Conservation (phyloP, 805 yeast genomes). For the Lachancea sp. region DNA sequence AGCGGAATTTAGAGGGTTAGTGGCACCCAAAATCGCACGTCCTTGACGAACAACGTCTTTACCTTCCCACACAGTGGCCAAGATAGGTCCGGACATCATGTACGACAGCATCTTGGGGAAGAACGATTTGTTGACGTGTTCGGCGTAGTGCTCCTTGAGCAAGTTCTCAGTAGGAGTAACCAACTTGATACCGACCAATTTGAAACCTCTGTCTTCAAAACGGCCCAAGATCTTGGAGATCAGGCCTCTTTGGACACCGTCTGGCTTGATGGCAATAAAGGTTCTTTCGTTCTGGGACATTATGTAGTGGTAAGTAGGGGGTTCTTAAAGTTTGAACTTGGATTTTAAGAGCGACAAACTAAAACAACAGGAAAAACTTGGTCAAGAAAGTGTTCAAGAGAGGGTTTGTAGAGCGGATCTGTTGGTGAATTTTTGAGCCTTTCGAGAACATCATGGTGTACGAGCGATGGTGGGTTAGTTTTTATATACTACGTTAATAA, state of each 20-base stretch:
- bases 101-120: constrained; percentile 93
- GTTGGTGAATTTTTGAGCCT: no score
- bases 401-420: no score
- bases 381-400: no score
- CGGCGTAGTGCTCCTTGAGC: constrained; percentile 91
- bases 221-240: constrained; percentile 83
- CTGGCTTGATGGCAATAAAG: constrained; percentile 93
- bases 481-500: no score
- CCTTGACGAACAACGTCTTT: constrained; percentile 99
- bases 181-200: constrained; percentile 92
- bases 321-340: not conserved
- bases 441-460: no score
- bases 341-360: no score
- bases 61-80: constrained; percentile 99
- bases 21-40: constrained; percentile 95
- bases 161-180: constrained; percentile 79
- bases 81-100: constrained; percentile 98
- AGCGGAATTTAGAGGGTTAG: constrained; percentile 94
- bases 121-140: constrained; percentile 92
- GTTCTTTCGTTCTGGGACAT: constrained; percentile 62
- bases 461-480: no score
- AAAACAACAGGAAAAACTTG: no score
- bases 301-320: not conserved
- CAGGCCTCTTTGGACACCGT: constrained; percentile 99
- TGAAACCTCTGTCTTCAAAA: constrained; percentile 96